Evolutionary conservation across 768 basidiomycete species (phyloP).

Genomic region (Hericium erinaceus): DNA sequence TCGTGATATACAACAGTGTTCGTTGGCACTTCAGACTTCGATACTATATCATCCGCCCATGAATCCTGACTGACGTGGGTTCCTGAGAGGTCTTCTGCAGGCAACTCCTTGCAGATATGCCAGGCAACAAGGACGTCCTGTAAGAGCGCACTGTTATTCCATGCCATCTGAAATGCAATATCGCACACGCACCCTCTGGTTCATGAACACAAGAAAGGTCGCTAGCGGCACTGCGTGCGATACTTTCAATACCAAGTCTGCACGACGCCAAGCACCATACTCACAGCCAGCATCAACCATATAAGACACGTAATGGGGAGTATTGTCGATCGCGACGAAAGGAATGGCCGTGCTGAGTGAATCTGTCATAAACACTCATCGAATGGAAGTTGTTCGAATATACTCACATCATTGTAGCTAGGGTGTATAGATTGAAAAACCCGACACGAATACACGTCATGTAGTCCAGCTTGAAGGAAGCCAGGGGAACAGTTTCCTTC

Average conservation of each 20-base stretch:
- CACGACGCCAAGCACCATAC: slow-evolving; percentile 8
- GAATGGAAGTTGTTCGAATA: not conserved
- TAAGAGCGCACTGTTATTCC: not conserved
- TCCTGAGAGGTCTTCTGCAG: not conserved
- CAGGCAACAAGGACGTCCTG: slow-evolving; percentile 31
- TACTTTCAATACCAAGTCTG: slow-evolving; percentile 1
- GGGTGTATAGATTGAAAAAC: slow-evolving; percentile 7
- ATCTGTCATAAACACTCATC: not conserved
- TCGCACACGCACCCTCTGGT: slow-evolving; percentile 31
- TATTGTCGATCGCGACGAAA: not conserved
- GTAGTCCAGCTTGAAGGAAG: slow-evolving; percentile 25
- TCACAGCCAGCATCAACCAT: slow-evolving; percentile 43
- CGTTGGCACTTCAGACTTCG: too few species aligned
- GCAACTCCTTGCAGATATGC: slow-evolving; percentile 5
- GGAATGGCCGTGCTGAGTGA: not conserved
- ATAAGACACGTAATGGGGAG: slow-evolving; percentile 26
- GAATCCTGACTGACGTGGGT: too few species aligned
- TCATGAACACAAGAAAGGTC: slow-evolving; percentile 39
- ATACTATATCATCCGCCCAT: too few species aligned
- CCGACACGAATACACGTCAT: slow-evolving; percentile 29
- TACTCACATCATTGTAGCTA: slow-evolving; percentile 6
- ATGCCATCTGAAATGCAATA: not conserved
- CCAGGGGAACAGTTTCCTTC: slow-evolving; percentile 32
- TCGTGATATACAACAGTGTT: too few species aligned
- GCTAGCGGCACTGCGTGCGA: slow-evolving; percentile 36